These are phyloP conservation scores for Hypomontagnella monticulosa DNA, from an alignment of 495 filamentous ascomycete species.

Conservation along the genomic window DNA sequence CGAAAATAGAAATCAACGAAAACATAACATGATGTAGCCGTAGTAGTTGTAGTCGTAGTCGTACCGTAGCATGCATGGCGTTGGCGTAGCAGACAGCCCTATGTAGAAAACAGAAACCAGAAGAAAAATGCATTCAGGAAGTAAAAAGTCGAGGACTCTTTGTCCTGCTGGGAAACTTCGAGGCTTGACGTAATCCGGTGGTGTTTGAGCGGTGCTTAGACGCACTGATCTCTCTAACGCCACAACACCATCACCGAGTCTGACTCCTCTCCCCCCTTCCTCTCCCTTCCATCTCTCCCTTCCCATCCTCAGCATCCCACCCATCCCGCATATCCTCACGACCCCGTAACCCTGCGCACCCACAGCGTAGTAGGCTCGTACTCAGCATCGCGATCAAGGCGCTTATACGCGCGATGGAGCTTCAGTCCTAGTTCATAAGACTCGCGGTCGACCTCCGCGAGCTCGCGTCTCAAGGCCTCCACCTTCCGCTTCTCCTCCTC, in stretches of 20 bases:
- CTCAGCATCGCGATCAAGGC: slow-evolving; percentile 68
- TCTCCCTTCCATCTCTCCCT: not conserved
- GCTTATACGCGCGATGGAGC: slow-evolving; percentile 81
- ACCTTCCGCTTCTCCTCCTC: slow-evolving; percentile 78
- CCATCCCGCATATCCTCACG: slow-evolving; percentile 3
- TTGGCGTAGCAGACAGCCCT: slow-evolving; percentile 3
- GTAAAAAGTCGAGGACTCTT: not conserved
- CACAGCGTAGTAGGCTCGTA: slow-evolving; percentile 80
- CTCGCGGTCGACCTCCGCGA: slow-evolving; percentile 80
- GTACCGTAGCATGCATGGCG: slow-evolving; percentile 6
- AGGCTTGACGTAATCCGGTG: not conserved
- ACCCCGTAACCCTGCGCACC: slow-evolving; percentile 73
- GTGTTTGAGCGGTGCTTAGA: too few species aligned
- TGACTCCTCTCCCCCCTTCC: not conserved
- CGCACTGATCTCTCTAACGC: not conserved
- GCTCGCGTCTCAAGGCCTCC: slow-evolving; percentile 72
- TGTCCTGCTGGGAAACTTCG: not conserved
- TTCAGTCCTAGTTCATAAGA: slow-evolving; percentile 88
- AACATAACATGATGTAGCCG: slow-evolving; percentile 3
- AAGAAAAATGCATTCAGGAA: slow-evolving; percentile 6
- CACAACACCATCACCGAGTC: not conserved
- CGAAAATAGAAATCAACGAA: slow-evolving; percentile 1
- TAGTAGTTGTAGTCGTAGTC: slow-evolving; percentile 1
- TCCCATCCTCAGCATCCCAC: not conserved
- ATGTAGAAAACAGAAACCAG: slow-evolving; percentile 5